A percentile compares a stretch with the other conserved stretches of the same genome.
These are phyloP conservation scores for Clitopilus passeckerianus DNA, from an alignment of 768 basidiomycete genomes.

Conservation along the genomic window DNA sequence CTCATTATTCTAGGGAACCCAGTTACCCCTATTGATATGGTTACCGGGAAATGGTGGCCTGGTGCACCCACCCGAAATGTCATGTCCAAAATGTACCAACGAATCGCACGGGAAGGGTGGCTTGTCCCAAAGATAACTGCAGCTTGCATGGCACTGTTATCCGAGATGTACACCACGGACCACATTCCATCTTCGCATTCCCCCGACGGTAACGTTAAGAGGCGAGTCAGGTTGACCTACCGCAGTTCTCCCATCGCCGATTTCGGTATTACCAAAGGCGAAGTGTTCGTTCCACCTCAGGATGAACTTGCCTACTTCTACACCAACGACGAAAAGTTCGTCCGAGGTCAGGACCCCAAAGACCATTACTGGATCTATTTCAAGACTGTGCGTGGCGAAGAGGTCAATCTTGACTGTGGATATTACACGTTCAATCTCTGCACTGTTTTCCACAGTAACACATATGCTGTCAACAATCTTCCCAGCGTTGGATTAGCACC, in stretches of 20 bases:
- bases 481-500: slow-evolving; percentile 11
- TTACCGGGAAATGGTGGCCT: slow-evolving; percentile 21
- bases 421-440: slow-evolving; percentile 39
- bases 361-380: slow-evolving; percentile 51
- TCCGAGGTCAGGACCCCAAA: slow-evolving; percentile 34
- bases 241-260: slow-evolving; percentile 37
- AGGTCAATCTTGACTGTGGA: slow-evolving; percentile 32
- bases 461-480: slow-evolving; percentile 3
- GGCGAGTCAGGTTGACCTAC: slow-evolving; percentile 29
- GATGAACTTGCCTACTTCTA: slow-evolving; percentile 32
- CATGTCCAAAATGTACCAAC: slow-evolving; percentile 18
- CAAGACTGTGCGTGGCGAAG: slow-evolving; percentile 34
- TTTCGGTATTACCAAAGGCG: slow-evolving; percentile 37
- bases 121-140: slow-evolving; percentile 22
- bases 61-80: slow-evolving; percentile 13
- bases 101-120: slow-evolving; percentile 24
- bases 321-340: slow-evolving; percentile 15
- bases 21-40: background rate
- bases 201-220: slow-evolving; percentile 7
- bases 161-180: slow-evolving; percentile 28
- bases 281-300: slow-evolving; percentile 23
- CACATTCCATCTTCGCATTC: slow-evolving; percentile 4
- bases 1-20: slow-evolving; percentile 23
- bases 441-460: slow-evolving; percentile 5
- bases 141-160: slow-evolving; percentile 23